Evolutionary conservation across 2,329 filamentous ascomycete genomes (phyloP), one percentile per base, ranked within the genome.

Genomic region (Fusarium zealandicum): DNA sequence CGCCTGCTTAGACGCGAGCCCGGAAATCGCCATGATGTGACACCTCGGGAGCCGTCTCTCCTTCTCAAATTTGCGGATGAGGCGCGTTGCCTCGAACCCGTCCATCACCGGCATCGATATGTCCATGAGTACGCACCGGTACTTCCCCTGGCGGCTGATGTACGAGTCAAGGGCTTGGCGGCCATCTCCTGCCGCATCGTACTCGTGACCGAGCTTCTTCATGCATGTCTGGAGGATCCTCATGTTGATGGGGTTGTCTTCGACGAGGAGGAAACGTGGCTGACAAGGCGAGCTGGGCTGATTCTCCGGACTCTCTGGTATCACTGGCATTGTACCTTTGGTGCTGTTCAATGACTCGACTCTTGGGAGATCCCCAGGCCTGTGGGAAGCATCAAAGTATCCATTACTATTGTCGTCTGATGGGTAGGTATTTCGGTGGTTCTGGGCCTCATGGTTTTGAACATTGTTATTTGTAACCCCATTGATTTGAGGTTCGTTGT

Each of bases 91-190:
- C n/a, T 79, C 78, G 4, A 82, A 75, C 0, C 80, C 80, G 55
- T 85, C 78, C 65, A 85, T 79, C 7, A 84, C 69, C 0, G 83
- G 83, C 83, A 86, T 85, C 48, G 77, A 82, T 5, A 84, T 78
- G 54, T 85, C 83, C 64, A 76, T 78, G 7, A 78, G 57, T 2
- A 78, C 65, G 43, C 69, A 73, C 16, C 51, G 57, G 32, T 67
- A 75, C 3, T 61, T 37, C 0, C 59, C 58, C 0, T 62, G 57
- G 5, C 58, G 47, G 2, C 57, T 37, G 18, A 44, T 57, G 44
- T 69, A 76, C 2, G 59, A 59, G n/a, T 74, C 64, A 6, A 75
- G 32, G 0, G 73, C 74, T 39, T 73, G 65, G 9, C 69, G 56
- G 0, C 75, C 75, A 46, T 76, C 69, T 11, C 51, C 62, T 4